Percentiles rank a stretch among this genome's conserved stretches.
Evolutionary conservation across 176 grass and related monocot species (phyloP).

Genomic region (Oryza coarctata): DNA sequence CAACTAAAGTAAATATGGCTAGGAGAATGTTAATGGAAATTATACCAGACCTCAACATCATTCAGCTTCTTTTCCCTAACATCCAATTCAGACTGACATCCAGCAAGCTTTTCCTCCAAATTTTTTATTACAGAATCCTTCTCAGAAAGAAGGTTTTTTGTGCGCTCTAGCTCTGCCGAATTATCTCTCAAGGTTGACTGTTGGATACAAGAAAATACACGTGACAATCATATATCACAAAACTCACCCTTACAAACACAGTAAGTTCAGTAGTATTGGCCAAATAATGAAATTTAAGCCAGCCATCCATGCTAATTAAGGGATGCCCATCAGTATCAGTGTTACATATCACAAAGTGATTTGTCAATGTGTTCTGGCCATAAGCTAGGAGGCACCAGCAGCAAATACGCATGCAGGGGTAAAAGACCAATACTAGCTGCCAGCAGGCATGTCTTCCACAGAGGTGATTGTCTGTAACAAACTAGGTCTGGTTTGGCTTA

Average conservation of each 20-base stretch:
- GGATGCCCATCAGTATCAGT: background rate
- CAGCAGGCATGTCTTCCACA: no score
- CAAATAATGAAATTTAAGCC: background rate
- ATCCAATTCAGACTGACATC: constrained; percentile 66
- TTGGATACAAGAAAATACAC: constrained; percentile 15
- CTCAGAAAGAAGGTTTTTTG: constrained; percentile 75
- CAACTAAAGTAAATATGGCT: background rate
- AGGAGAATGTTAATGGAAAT: background rate
- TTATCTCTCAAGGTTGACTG: constrained; percentile 61
- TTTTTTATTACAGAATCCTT: constrained; percentile 62
- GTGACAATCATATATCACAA: constrained; percentile 2
- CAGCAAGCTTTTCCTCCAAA: constrained; percentile 69
- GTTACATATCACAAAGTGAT: constrained; percentile 5
- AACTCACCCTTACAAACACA: background rate
- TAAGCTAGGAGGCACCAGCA: background rate
- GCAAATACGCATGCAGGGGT: background rate
- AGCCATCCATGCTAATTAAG: background rate
- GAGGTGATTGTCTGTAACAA: no score
- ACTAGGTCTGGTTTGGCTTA: no score
- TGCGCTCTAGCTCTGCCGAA: constrained; percentile 54
- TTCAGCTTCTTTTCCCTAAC: constrained; percentile 71
- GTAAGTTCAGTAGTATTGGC: background rate
- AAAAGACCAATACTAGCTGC: background rate
- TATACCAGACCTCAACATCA: constrained; percentile 71
- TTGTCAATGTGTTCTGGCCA: background rate